phyloP scores from a whole-genome alignment of 148 eudicot genomes.

The Heliamphora exappendiculata region DNA sequence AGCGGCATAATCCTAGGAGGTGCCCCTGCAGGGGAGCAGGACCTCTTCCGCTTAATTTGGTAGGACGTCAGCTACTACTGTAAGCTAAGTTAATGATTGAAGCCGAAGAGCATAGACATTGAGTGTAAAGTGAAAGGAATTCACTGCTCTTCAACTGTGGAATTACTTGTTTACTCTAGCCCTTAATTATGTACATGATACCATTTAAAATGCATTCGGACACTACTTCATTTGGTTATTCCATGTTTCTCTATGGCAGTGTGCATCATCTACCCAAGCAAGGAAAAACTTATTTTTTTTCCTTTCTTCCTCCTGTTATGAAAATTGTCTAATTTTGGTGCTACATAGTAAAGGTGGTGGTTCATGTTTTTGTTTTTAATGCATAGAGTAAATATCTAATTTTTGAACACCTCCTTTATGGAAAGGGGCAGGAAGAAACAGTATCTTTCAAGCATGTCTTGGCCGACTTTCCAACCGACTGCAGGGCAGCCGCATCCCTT shows the following conservation, averaged over 20 bases:
- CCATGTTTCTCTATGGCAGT: not conserved
- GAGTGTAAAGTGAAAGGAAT: not conserved
- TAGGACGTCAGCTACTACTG: not conserved
- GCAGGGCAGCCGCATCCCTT: constrained; percentile 31
- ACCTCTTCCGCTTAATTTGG: not conserved
- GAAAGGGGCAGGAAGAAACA: constrained; percentile 25
- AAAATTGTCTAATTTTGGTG: not conserved
- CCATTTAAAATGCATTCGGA: not conserved
- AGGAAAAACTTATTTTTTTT: too few relatives aligned
- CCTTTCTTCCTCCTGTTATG: not conserved
- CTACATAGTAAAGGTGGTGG: not conserved
- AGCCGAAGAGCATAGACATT: not conserved
- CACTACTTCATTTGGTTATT: not conserved
- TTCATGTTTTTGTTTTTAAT: not conserved
- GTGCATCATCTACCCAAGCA: too few relatives aligned
- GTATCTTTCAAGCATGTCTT: constrained; percentile 46
- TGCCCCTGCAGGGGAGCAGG: not conserved
- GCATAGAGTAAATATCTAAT: not conserved
- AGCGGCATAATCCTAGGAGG: not conserved
- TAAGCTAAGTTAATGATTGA: not conserved
- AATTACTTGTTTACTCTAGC: not conserved
- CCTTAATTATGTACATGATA: not conserved
- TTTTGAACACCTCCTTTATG: not conserved
- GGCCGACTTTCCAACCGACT: constrained; percentile 39
- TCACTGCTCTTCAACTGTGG: not conserved